These are phyloP conservation scores for Xylaria flabelliformis DNA, from an alignment of 495 filamentous ascomycete species.

Conservation along the genomic window DNA sequence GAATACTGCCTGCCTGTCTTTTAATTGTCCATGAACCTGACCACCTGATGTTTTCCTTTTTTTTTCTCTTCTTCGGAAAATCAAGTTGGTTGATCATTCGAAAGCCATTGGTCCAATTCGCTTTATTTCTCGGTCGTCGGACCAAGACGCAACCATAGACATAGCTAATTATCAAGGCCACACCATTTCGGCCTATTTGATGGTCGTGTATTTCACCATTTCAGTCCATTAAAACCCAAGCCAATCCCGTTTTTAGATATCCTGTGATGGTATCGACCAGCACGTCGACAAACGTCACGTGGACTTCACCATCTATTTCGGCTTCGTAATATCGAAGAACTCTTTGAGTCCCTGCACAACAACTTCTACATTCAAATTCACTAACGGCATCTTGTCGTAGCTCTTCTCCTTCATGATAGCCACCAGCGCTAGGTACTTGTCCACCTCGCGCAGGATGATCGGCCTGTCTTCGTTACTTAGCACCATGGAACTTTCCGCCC, in stretches of 20 bases:
- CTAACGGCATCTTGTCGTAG: conserved; percentile 64
- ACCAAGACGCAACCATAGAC: neutral
- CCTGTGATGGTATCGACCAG: neutral
- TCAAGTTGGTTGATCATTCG: neutral
- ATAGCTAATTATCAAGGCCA: neutral
- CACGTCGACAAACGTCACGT: neutral
- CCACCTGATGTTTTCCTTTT: neutral
- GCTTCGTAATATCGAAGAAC: conserved; percentile 64
- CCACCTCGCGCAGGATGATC: conserved; percentile 89
- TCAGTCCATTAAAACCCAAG: neutral
- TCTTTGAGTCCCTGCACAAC: conserved; percentile 61
- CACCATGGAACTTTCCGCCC: conserved; percentile 80
- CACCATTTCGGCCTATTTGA: neutral
- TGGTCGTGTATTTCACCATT: neutral
- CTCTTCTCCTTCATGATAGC: conserved; percentile 74
- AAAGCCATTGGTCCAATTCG: neutral
- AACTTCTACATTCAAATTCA: conserved; percentile 63
- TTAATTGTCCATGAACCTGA: neutral
- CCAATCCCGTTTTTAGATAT: neutral
- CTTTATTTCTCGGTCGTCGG: neutral
- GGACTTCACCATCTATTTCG: conserved; percentile 35
- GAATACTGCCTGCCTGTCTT: neutral
- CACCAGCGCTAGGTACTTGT: conserved; percentile 81
- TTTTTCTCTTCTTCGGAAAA: too few species aligned
- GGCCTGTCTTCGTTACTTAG: conserved; percentile 77